Evolutionary conservation across 331 rosid species (phyloP).

Genomic region (Ulmus americana): DNA sequence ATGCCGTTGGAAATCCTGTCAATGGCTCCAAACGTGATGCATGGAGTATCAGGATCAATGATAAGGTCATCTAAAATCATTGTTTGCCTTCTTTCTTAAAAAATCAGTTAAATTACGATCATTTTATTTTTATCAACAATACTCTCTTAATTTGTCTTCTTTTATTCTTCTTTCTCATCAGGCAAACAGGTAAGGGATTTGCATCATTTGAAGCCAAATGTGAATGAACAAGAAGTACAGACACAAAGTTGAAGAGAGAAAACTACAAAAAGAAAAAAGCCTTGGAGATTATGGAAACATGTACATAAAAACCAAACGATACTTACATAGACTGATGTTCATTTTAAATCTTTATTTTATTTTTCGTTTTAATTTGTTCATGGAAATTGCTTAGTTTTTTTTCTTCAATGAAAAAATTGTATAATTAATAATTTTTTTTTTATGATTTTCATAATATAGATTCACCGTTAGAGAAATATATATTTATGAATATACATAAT

Average conservation of each 20-base stretch:
- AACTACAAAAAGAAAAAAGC: neutral
- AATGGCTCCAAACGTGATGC: slow-evolving; percentile 43
- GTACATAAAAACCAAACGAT: neutral
- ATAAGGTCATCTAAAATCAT: slow-evolving; percentile 35
- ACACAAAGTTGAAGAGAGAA: neutral
- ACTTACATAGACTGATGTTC: no score
- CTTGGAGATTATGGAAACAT: neutral
- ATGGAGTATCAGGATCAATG: slow-evolving; percentile 39
- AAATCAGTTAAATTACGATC: no score
- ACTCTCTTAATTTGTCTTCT: neutral
- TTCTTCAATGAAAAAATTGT: no score
- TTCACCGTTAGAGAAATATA: no score
- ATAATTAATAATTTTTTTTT: no score
- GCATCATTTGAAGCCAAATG: slow-evolving; percentile 18
- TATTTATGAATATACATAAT: no score
- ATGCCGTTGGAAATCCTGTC: slow-evolving; percentile 51
- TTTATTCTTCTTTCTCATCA: slow-evolving; percentile 21
- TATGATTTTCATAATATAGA: no score
- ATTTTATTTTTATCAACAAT: no score
- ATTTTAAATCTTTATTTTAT: no score
- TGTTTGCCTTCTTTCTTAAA: neutral
- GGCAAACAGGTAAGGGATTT: slow-evolving; percentile 36
- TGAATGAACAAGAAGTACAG: slow-evolving; percentile 16
- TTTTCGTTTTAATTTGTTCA: no score
- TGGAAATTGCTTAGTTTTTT: no score